Evolutionary conservation across 2,329 filamentous ascomycete genomes (phyloP).

Genomic region (Aschersonia sp.): DNA sequence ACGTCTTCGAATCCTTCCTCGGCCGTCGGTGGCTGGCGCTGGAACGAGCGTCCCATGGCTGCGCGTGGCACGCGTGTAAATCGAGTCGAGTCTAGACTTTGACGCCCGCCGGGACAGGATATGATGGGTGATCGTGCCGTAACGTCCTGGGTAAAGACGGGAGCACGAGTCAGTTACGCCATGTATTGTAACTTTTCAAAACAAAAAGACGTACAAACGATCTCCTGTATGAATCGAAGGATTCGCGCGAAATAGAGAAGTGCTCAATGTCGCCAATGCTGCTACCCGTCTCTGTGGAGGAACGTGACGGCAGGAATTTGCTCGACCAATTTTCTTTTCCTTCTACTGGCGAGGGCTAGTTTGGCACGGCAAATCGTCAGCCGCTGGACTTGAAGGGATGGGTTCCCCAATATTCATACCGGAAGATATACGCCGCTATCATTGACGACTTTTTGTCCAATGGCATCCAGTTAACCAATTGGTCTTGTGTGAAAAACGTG

Average conservation of each 20-base stretch:
- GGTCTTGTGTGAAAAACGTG: neutral
- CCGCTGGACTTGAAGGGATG: neutral
- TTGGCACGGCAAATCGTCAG: neutral
- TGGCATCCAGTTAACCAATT: neutral
- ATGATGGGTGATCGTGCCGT: conserved; percentile 70
- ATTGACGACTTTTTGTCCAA: conserved; percentile 61
- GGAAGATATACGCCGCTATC: conserved; percentile 91
- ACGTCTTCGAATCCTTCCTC: conserved; percentile 87
- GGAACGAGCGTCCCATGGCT: conserved; percentile 42
- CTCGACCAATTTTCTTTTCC: conserved; percentile 67
- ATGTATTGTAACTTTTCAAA: no score
- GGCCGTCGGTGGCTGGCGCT: conserved; percentile 46
- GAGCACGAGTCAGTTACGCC: no score
- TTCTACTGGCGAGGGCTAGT: conserved; percentile 74
- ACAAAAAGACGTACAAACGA: conserved; percentile 60
- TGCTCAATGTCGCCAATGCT: conserved; percentile 74
- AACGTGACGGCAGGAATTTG: conserved; percentile 34
- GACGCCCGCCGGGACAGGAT: conserved; percentile 48
- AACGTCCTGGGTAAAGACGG: conserved; percentile 52
- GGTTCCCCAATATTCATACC: conserved; percentile 30
- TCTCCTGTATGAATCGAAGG: conserved; percentile 89
- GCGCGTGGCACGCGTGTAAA: conserved; percentile 48
- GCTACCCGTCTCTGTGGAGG: conserved; percentile 40
- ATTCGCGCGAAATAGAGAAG: conserved; percentile 91
- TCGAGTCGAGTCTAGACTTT: conserved; percentile 66